phyloP scores from a whole-genome alignment of 1,284 basidiomycete genomes.

The Polyporus tsugae region DNA sequence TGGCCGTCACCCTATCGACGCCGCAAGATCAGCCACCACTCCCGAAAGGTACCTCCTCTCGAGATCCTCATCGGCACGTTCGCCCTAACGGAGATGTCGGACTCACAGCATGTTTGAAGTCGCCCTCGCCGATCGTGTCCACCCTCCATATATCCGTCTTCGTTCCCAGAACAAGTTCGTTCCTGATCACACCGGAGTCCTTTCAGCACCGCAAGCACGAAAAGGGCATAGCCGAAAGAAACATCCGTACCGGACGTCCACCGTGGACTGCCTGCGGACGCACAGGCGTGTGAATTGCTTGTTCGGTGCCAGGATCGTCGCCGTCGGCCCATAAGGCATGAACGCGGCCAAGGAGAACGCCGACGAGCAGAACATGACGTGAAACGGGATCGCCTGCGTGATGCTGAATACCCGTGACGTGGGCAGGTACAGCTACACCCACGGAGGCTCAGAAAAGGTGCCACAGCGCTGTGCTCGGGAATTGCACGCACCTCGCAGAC shows the following conservation, averaged over 20 bases:
- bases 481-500: constrained; percentile 45
- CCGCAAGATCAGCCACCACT: background rate
- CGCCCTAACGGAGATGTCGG: background rate
- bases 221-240: background rate
- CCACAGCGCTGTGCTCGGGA: background rate
- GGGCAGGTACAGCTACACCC: constrained; percentile 58
- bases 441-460: background rate
- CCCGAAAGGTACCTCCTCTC: background rate
- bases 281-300: constrained; percentile 63
- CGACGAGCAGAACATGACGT: constrained; percentile 64
- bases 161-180: constrained; percentile 44
- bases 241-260: constrained; percentile 68
- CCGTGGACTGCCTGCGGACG: constrained; percentile 69
- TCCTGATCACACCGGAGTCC: constrained; percentile 27
- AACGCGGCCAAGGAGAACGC: constrained; percentile 65
- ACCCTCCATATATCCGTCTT: constrained; percentile 78
- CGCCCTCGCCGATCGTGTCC: constrained; percentile 67
- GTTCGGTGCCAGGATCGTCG: constrained; percentile 43
- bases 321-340: constrained; percentile 62
- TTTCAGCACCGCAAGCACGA: background rate
- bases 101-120: constrained; percentile 63
- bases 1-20: constrained; percentile 62
- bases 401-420: constrained; percentile 65
- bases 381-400: constrained; percentile 68
- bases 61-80: background rate